Evolutionary conservation across 192 early-diverging fungal genomes (phyloP).

Genomic region (Dimargaris xerosporica): DNA sequence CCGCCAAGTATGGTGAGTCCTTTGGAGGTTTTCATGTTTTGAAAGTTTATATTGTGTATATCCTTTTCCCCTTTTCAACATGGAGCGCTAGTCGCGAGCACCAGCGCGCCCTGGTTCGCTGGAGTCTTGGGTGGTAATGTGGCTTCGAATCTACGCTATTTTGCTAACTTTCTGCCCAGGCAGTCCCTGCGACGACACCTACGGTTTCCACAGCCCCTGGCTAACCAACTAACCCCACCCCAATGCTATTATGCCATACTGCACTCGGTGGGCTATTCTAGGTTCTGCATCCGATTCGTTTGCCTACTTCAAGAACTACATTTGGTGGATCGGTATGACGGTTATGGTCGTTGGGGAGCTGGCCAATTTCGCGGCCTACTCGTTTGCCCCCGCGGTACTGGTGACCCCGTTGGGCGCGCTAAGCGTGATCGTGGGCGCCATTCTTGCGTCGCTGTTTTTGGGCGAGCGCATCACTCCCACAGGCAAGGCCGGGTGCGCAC

Average conservation of each 20-base stretch:
- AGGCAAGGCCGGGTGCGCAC: constrained; percentile 77
- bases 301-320: constrained; percentile 68
- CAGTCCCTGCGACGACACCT: no score
- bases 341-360: constrained; percentile 85
- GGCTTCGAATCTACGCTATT: no score
- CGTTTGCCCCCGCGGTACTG: constrained; percentile 89
- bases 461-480: constrained; percentile 68
- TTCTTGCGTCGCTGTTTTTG: constrained; percentile 75
- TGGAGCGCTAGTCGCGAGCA: no score
- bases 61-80: no score
- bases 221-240: neutral
- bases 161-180: no score
- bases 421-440: constrained; percentile 76
- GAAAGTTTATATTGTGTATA: no score
- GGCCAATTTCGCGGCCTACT: constrained; percentile 91
- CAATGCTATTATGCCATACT: neutral
- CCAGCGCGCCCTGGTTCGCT: no score
- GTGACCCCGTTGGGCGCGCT: constrained; percentile 88
- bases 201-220: no score
- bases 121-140: no score
- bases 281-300: constrained; percentile 53
- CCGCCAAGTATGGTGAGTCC: constrained; percentile 30
- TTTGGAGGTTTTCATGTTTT: no score
- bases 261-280: constrained; percentile 1
- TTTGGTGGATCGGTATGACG: constrained; percentile 83